Evolutionary conservation across 345 rosid genomes (phyloP).

Genomic region (Corchorus capsularis): DNA sequence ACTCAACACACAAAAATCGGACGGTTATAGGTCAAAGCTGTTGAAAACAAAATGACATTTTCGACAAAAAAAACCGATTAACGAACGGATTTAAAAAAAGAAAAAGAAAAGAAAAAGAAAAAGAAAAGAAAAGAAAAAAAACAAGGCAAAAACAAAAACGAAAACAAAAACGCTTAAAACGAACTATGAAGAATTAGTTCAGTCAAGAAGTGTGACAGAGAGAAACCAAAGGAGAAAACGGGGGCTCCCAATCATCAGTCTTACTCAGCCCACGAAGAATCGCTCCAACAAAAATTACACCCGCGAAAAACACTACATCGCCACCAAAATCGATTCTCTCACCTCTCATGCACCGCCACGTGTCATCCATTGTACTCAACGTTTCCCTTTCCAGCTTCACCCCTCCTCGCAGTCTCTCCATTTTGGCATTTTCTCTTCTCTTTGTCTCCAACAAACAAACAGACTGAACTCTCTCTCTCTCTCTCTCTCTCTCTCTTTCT

Average conservation of each 20-base stretch:
- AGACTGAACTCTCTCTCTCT: background rate
- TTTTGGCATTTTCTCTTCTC: too few relatives aligned
- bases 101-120: too few relatives aligned
- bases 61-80: background rate
- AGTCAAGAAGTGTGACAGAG: too few relatives aligned
- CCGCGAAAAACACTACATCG: background rate
- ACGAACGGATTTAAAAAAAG: too few relatives aligned
- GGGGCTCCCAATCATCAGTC: constrained; percentile 14
- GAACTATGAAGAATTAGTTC: background rate
- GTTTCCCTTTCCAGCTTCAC: too few relatives aligned
- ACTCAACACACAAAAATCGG: background rate
- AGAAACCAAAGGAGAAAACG: background rate
- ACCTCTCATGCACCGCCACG: background rate
- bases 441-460: too few relatives aligned
- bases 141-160: too few relatives aligned
- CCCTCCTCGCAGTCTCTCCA: too few relatives aligned
- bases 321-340: background rate
- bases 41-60: too few relatives aligned
- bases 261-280: constrained; percentile 1
- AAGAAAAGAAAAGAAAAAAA: too few relatives aligned
- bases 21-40: background rate
- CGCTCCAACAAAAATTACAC: constrained; percentile 4
- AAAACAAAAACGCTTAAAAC: background rate
- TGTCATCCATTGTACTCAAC: too few relatives aligned
- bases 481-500: too few relatives aligned